A percentile compares a stretch with the other conserved stretches of the same genome.
These are phyloP conservation scores for Apiotrichum montevideense DNA, from an alignment of 1,284 basidiomycete species.

Conservation along the genomic window DNA sequence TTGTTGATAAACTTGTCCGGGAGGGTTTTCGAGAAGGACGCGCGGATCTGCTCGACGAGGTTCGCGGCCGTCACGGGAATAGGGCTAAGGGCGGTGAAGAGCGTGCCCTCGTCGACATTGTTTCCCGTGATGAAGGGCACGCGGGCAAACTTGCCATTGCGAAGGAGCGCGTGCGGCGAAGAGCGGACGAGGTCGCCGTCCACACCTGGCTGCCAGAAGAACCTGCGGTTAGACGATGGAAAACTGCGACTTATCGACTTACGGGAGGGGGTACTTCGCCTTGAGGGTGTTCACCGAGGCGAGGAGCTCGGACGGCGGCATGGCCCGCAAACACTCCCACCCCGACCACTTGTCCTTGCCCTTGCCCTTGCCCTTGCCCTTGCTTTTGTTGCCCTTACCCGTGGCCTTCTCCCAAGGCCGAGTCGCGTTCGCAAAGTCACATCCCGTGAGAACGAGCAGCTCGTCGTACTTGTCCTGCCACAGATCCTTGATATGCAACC, in stretches of 20 bases:
- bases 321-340: constrained; percentile 28
- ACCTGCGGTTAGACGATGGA: background rate
- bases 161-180: constrained; percentile 31
- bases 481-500: constrained; percentile 17
- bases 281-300: constrained; percentile 24
- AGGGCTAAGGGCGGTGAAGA: too few relatives aligned
- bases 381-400: background rate
- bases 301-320: constrained; percentile 26
- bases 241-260: background rate
- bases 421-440: background rate
- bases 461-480: constrained; percentile 36
- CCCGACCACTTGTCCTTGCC: background rate
- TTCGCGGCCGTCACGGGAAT: background rate
- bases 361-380: background rate
- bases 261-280: background rate
- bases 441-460: constrained; percentile 26
- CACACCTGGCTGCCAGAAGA: constrained; percentile 22
- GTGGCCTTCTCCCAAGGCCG: background rate
- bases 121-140: constrained; percentile 45
- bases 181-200: constrained; percentile 38
- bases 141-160: constrained; percentile 30
- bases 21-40: constrained; percentile 22
- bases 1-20: constrained; percentile 12
- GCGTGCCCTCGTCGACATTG: constrained; percentile 31
- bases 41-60: constrained; percentile 19